A percentile compares a stretch with the other conserved stretches of the same genome.
Evolutionary conservation across 306 rosid genomes (phyloP).

Genomic region (Cicer chorassanicum): DNA sequence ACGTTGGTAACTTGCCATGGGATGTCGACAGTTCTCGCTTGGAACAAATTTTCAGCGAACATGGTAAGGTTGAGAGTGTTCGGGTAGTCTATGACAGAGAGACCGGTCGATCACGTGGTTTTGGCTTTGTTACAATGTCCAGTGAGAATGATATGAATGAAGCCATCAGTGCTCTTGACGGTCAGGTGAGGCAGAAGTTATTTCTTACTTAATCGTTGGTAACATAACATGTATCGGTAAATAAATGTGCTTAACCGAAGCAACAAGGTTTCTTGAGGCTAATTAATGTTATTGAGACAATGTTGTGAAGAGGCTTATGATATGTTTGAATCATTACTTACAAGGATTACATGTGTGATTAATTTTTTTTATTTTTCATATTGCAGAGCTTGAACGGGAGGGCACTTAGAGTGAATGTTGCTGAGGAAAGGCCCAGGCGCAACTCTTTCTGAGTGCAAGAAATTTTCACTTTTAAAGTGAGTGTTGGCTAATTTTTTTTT

Average conservation of each 20-base stretch:
- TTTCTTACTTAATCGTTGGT: slow-evolving; percentile 17
- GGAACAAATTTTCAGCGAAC: slow-evolving; percentile 77
- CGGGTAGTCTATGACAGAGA: slow-evolving; percentile 85
- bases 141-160: slow-evolving; percentile 74
- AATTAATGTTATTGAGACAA: background rate
- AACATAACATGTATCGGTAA: slow-evolving; percentile 1
- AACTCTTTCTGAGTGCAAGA: slow-evolving; percentile 53
- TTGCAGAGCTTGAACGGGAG: slow-evolving; percentile 84
- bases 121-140: slow-evolving; percentile 89
- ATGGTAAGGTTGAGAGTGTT: slow-evolving; percentile 76
- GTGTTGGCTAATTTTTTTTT: slow-evolving; percentile 39
- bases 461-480: slow-evolving; percentile 17
- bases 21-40: slow-evolving; percentile 70
- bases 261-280: background rate
- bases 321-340: background rate
- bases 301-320: background rate
- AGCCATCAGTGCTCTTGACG: slow-evolving; percentile 93
- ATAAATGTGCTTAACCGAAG: background rate
- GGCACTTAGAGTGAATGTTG: slow-evolving; percentile 86
- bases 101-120: slow-evolving; percentile 94
- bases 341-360: slow-evolving; percentile 19
- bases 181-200: slow-evolving; percentile 69
- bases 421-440: slow-evolving; percentile 85
- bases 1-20: slow-evolving; percentile 95
- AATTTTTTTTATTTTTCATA: slow-evolving; percentile 11